Base-by-base conservation (phyloP, 345 rosid genomes). In the Corchorus olitorius region DNA sequence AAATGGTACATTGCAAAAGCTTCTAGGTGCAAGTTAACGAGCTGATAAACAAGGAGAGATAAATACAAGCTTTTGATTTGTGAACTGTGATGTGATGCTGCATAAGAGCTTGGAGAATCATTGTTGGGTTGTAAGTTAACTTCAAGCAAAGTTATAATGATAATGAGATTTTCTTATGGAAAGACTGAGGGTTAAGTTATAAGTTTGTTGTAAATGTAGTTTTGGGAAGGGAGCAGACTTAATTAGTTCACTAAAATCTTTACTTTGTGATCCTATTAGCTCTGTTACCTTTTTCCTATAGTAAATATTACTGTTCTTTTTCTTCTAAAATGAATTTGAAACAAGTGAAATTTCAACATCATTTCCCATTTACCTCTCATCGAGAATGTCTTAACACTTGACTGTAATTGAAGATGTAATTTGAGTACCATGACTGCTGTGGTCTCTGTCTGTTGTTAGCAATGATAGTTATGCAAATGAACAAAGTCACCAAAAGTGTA, bases 1-100 rank as follows among this genome's bases (percentile, higher is more conserved):
- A 49, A 85, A 75, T 66, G 97, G 94, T 75, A 72, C 87, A 53
- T 65, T 92, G 84, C 85, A 83, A 76, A 86, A 79, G 75, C 91
- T 86, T 83, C 79, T 85, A n/a, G 64, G 68, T 70, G 41, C 56
- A 63, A 78, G 66, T 79, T 76, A 75, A 86, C 80, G 53, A 60
- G 53, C 72, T 48, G 27, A 50, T 34, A 52, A 22, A 35, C 8
- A 41, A 70, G 17, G 46, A 35, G 35, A 60, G 61, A 60, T 34
- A 37, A 70, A 34, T 52, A n/a, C 27, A 34, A 2, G 22, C 19
- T 20, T 67, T 67, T 22, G 19, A 67, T 67, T 55, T 34, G 60
- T 55, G 52, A 73, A 54, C 35, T 52, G 39, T 49, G 56, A 34
- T 52, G 39, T 49, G 56, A 34, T 37, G 76, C 74, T 46, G 39